These are phyloP conservation scores for Andalucia godoyi DNA, from an alignment of 78 protist genomes.

Conservation along the genomic window DNA sequence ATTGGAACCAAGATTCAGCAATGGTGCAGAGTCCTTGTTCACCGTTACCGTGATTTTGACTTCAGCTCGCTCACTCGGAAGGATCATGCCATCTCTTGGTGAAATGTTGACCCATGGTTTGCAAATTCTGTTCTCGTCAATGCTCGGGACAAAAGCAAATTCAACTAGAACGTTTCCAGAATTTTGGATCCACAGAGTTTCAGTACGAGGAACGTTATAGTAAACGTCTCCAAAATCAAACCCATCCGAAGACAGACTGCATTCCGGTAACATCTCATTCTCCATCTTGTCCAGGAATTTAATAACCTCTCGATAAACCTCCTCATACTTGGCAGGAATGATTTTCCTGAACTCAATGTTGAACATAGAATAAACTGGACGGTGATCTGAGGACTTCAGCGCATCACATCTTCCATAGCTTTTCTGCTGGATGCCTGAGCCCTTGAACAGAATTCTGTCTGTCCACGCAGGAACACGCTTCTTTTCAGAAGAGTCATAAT, in stretches of 20 bases:
- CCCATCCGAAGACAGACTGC: background rate
- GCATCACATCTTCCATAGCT: too few relatives aligned
- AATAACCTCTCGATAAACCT: conserved; percentile 18
- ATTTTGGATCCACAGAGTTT: conserved; percentile 28
- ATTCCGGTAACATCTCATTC: conserved; percentile 60
- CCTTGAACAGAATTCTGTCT: conserved; percentile 35
- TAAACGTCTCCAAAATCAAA: conserved; percentile 34
- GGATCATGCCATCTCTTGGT: conserved; percentile 46
- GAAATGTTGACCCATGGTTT: conserved; percentile 56
- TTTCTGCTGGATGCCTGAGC: conserved; percentile 8
- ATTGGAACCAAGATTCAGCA: conserved; percentile 27
- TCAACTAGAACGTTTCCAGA: conserved; percentile 52
- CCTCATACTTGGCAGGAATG: background rate
- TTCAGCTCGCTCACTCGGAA: conserved; percentile 20
- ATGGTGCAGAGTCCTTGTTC: background rate
- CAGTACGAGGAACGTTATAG: conserved; percentile 13
- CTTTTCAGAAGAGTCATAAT: conserved; percentile 55
- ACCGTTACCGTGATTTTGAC: conserved; percentile 4
- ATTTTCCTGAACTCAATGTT: too few relatives aligned
- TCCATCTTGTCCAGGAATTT: conserved; percentile 49
- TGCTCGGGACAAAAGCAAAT: conserved; percentile 53
- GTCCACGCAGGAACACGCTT: conserved; percentile 59
- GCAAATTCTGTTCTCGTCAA: conserved; percentile 23
- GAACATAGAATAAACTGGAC: too few relatives aligned
- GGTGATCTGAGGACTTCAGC: too few relatives aligned